Evolutionary conservation across 129 eudicot species (phyloP).

Genomic region (Kitagawia praeruptora): DNA sequence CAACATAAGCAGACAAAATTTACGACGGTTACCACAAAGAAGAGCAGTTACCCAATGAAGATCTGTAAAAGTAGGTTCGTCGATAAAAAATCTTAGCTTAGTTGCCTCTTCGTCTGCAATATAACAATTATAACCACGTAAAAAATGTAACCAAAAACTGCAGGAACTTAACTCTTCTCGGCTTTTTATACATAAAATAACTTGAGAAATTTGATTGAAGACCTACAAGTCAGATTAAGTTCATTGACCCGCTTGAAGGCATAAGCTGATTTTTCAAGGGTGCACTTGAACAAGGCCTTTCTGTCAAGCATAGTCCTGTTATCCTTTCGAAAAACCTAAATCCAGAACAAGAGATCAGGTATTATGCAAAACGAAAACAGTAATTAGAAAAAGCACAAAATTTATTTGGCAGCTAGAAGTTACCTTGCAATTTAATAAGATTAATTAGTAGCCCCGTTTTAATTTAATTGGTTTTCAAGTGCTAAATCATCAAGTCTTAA

Average conservation of each 20-base stretch:
- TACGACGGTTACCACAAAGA: not conserved
- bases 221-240: conserved; percentile 63
- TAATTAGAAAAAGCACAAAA: not conserved
- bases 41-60: conserved; percentile 75
- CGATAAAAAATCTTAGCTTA: conserved; percentile 63
- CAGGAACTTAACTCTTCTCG: not conserved
- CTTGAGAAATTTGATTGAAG: conserved; percentile 8
- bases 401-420: not conserved
- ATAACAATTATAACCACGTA: not conserved
- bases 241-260: conserved; percentile 34
- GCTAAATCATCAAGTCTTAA: not conserved
- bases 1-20: not conserved
- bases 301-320: conserved; percentile 1
- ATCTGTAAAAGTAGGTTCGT: conserved; percentile 89
- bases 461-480: not conserved
- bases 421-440: not conserved
- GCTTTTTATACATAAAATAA: not conserved
- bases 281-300: not conserved
- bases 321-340: conserved; percentile 2
- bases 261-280: not conserved
- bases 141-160: not conserved
- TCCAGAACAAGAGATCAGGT: not conserved
- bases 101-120: conserved; percentile 83
- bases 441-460: not conserved
- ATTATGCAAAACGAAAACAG: not conserved